Base-by-base conservation (phyloP, 2,329 filamentous ascomycete genomes). In the Blastomyces silverae region DNA sequence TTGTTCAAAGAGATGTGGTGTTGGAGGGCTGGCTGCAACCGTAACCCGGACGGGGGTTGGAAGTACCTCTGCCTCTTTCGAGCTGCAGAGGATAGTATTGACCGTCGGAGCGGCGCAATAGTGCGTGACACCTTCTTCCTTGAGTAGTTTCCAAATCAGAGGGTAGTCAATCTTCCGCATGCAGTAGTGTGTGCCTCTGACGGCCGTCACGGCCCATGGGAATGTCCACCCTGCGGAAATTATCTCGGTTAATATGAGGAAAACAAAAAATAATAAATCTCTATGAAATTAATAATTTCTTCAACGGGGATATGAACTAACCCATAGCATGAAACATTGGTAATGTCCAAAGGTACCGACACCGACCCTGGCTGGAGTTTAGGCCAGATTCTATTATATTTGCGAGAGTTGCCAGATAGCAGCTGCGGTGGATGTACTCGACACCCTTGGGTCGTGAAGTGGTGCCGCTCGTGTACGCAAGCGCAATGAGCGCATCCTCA, bases 41-140 rank as follows among this genome's bases (percentile, higher is more conserved):
- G 92, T 96, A 6, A 99, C 94, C 20, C 87, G 84, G 11, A 97
- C 92, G 0, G 87, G 85, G 0, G 85, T 78, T 0, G 86, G 81
- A 0, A 99, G 81, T 59, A 78, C 83, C 69, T 84, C 84, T 2
- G 94, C 93, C 75, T 92, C 88, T 52, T 87, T 83, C 2, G 90
- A 84, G 15, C 89, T 89, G 73, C 94, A 96, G 2, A 99, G 85
- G 0, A 97, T 80, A 0, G 93, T 99, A 75, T 97, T 97, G 62
- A 99, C 94, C 0, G 94, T 99, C 0, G 94, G 94, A 0, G 93
- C 94, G 0, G 93, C 93, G 73, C 93, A 96, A 80, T 95, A 97
- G 77, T 99, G 94, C 0, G 92, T 97, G 68, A 99, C 89, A 7
- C 85, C 82, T 76, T 97, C 90, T 62, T 91, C 85, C 72, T 92